These are phyloP conservation scores for Wakefieldia striispora DNA, from an alignment of 768 basidiomycete genomes.

Conservation along the genomic window DNA sequence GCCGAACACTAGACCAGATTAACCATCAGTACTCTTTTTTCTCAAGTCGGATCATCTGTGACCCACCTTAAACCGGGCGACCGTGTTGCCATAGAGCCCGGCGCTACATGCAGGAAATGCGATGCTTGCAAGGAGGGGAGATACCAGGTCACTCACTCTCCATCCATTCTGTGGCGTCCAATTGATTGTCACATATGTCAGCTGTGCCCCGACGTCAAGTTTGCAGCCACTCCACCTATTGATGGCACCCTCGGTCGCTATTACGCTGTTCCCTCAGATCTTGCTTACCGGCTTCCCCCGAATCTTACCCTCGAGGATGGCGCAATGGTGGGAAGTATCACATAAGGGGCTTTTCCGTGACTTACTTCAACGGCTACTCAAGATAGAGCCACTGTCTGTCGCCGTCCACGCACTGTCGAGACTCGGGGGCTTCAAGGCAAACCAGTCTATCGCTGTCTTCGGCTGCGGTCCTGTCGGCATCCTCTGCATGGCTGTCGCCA, in stretches of 20 bases:
- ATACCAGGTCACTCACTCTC: conserved; percentile 68
- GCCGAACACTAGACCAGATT: background rate
- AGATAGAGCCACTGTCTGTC: conserved; percentile 96
- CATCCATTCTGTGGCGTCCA: background rate
- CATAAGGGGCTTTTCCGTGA: background rate
- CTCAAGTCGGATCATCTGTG: conserved; percentile 70
- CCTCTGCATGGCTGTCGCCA: conserved; percentile 94
- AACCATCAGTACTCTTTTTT: background rate
- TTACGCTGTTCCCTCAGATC: conserved; percentile 83
- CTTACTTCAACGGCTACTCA: conserved; percentile 2
- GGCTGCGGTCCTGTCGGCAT: conserved; percentile 90
- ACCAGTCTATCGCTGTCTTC: conserved; percentile 78
- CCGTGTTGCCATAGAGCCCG: conserved; percentile 90
- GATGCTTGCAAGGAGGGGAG: conserved; percentile 80
- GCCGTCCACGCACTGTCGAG: conserved; percentile 85
- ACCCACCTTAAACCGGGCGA: conserved; percentile 79
- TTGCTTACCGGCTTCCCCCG: conserved; percentile 82
- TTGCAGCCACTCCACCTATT: conserved; percentile 92
- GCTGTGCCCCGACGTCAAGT: conserved; percentile 84
- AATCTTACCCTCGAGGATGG: conserved; percentile 89
- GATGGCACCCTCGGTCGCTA: conserved; percentile 88
- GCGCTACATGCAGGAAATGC: conserved; percentile 80
- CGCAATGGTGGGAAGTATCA: conserved; percentile 65
- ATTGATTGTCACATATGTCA: conserved; percentile 25
- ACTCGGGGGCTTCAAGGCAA: conserved; percentile 68